Conservation (phyloP, 164 flowering plant genomes). For the Saururus chinensis region DNA sequence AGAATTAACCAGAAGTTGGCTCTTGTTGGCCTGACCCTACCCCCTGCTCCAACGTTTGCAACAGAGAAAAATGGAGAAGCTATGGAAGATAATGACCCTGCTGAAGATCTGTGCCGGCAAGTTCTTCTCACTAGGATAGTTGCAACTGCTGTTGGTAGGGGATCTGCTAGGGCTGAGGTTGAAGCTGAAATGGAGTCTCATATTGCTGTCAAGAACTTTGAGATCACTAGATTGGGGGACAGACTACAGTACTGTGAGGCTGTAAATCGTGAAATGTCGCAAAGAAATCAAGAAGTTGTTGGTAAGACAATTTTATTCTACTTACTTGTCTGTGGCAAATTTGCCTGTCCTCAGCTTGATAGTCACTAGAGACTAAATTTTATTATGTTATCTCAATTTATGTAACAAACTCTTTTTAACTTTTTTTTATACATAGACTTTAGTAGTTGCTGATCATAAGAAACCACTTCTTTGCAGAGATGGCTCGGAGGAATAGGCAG, state of each 20-base stretch:
- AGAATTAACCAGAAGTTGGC: conserved; percentile 15
- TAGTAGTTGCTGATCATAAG: not conserved
- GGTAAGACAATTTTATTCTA: conserved; percentile 16
- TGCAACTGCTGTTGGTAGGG: conserved; percentile 30
- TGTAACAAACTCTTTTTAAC: not conserved
- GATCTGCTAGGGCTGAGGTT: conserved; percentile 23
- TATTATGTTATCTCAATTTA: not conserved
- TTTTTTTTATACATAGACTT: not conserved
- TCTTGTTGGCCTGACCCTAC: conserved; percentile 19
- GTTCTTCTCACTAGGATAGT: conserved; percentile 24
- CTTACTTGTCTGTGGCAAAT: not conserved
- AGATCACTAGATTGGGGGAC: conserved; percentile 30
- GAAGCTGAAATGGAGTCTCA: conserved; percentile 20
- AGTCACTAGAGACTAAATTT: not conserved
- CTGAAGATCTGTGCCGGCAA: conserved; percentile 21
- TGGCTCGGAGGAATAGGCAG: conserved; percentile 41
- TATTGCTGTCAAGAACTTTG: conserved; percentile 28
- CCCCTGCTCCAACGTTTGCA: conserved; percentile 6
- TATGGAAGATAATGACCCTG: conserved; percentile 1
- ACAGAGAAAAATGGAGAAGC: not conserved
- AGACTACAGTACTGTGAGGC: conserved; percentile 31
- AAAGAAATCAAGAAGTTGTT: conserved; percentile 32
- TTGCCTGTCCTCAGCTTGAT: not conserved
- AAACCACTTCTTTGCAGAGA: conserved; percentile 21
- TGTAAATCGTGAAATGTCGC: conserved; percentile 40